Evolutionary conservation across 83 land plant species (phyloP).

Genomic region (Isoetes engelmannii): DNA sequence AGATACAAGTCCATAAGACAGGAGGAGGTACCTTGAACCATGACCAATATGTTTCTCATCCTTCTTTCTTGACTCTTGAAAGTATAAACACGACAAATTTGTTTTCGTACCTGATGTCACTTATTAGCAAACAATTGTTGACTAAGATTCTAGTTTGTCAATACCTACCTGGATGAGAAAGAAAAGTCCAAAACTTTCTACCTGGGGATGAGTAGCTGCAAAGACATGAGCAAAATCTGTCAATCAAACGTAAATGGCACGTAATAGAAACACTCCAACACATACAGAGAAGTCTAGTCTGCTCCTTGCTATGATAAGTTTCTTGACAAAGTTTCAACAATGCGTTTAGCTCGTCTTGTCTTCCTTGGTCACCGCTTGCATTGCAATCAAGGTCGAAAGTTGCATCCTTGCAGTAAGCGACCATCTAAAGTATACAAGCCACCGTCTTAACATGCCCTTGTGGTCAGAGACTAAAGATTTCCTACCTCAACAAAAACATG

Average conservation of each 20-base stretch:
- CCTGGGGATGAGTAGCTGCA: constrained; percentile 62
- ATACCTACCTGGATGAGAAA: background rate
- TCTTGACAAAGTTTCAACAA: constrained; percentile 66
- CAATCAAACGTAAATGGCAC: no score
- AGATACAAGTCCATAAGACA: no score
- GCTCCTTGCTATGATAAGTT: constrained; percentile 82
- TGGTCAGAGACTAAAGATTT: no score
- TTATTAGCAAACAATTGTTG: background rate
- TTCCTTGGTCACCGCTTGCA: constrained; percentile 48
- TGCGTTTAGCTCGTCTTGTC: constrained; percentile 65
- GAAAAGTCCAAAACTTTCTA: constrained; percentile 71
- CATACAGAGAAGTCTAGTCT: constrained; percentile 70
- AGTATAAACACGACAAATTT: constrained; percentile 72
- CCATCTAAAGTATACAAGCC: no score
- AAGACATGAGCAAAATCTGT: no score
- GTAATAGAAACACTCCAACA: no score
- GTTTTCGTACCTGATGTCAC: constrained; percentile 49
- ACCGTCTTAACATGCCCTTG: no score
- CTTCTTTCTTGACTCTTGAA: constrained; percentile 49
- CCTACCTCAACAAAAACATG: no score
- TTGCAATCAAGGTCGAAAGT: no score
- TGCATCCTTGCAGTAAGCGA: no score
- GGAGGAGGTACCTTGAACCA: constrained; percentile 87
- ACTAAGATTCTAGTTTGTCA: no score
- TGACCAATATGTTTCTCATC: constrained; percentile 67